Base-by-base conservation (phyloP, 1,284 basidiomycete genomes). In the Malassezia pachydermatis region DNA sequence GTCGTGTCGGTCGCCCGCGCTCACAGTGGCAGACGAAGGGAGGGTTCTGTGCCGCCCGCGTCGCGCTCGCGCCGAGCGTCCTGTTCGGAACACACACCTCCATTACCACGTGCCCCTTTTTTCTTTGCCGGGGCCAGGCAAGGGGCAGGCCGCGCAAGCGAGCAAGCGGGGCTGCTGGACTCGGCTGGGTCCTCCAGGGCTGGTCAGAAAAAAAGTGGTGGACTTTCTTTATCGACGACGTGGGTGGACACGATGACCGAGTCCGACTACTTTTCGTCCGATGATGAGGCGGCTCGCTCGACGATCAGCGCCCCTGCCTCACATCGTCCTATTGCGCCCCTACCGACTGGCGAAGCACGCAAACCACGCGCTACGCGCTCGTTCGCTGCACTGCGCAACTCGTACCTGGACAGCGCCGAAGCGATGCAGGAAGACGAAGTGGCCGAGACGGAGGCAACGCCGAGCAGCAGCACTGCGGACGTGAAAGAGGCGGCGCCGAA, bases 241-340 rank as follows among this genome's bases (percentile, higher is more conserved):
- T n/a, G n/a, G n/a, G n/a, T 8, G 17, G 20, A 25, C 14, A 17
- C 27, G 20, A 51, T 51, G 48, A 19, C 42, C n/a, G 49, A 46
- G 32, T 45, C 38, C 5, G 49, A 51, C 39, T 46, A 45, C n/a
- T 51, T 51, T 41, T 51, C 49, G 37, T 36, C 45, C 11, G 51
- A 48, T 17, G 49, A 48, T 23, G 41, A 39, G 22, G 43, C 24
- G 27, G 42, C 35, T 39, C 49, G 49, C 27, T 49, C 51, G 27
- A 35, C 42, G 24, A 35, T 48, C 19, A 50, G 46, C 16, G 54
- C 51, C 13, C 54, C 54, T n/a, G 46, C 50, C 9, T 29, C 46
- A 19, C 41, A 41, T 39, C 46, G 22, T 29, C 43, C 19, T 45
- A 48, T 30, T 24, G 40, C 41, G 23, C 45, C 30, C 11, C 50